These are phyloP conservation scores for Zymoseptoria passerinii DNA, from an alignment of 2,329 filamentous ascomycete genomes.

Conservation along the genomic window DNA sequence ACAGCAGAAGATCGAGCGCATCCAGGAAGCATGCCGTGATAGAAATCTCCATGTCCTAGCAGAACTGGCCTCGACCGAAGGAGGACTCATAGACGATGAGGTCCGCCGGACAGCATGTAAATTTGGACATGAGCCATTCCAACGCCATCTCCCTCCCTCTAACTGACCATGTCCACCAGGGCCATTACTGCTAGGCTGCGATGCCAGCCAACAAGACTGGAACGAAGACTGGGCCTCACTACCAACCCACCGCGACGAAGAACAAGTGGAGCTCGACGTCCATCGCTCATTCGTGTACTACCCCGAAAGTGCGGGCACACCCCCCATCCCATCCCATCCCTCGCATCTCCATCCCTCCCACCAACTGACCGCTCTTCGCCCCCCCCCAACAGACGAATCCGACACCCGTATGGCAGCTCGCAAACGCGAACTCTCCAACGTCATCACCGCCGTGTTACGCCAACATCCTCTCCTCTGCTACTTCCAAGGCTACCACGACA, in stretches of 20 bases:
- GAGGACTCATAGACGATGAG: constrained; percentile 41
- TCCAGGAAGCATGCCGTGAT: constrained; percentile 36
- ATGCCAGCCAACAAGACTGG: constrained; percentile 13
- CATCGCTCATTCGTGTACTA: constrained; percentile 97
- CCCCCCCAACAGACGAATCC: constrained; percentile 49
- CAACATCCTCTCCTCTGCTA: constrained; percentile 79
- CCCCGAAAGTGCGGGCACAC: constrained; percentile 58
- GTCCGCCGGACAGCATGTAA: constrained; percentile 70
- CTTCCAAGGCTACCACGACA: constrained; percentile 98
- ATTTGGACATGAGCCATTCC: constrained; percentile 27
- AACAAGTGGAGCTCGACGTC: constrained; percentile 86
- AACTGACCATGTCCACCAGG: constrained; percentile 37
- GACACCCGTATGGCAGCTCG: constrained; percentile 59
- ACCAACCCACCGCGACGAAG: constrained; percentile 73
- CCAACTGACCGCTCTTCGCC: constrained; percentile 8
- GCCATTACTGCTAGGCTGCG: constrained; percentile 49
- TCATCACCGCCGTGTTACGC: constrained; percentile 76
- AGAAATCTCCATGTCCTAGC: constrained; percentile 34
- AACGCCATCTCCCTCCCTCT: not conserved
- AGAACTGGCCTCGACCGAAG: constrained; percentile 35
- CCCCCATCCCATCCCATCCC: not conserved
- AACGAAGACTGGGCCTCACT: constrained; percentile 51
- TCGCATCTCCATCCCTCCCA: not conserved
- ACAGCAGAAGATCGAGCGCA: constrained; percentile 17
- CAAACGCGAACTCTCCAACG: constrained; percentile 66